Percentiles rank a stretch among this genome's conserved stretches.
Evolutionary conservation across 1,284 basidiomycete species (phyloP).

Genomic region (Ceratobasidium sp.): DNA sequence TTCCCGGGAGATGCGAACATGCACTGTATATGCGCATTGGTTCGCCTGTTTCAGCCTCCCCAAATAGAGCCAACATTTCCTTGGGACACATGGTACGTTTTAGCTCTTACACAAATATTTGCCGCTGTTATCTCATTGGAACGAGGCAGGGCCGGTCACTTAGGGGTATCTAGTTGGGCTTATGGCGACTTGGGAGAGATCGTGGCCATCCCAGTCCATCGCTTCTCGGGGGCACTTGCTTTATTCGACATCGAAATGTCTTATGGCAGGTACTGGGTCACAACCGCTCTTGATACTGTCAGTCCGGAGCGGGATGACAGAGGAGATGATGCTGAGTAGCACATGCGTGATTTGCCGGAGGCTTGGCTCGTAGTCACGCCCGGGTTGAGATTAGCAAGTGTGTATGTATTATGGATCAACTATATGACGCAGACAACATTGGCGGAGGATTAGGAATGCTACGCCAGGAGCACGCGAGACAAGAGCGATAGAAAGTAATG

Average conservation of each 20-base stretch:
- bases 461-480: no score
- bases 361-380: background rate
- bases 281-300: slow-evolving; percentile 1
- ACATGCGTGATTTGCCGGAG: background rate
- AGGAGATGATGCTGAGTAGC: background rate
- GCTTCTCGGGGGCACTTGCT: slow-evolving; percentile 18
- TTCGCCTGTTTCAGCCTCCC: background rate
- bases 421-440: no score
- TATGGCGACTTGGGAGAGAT: slow-evolving; percentile 1
- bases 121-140: background rate
- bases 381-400: no score
- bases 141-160: background rate
- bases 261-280: slow-evolving; percentile 16
- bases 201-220: background rate
- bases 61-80: background rate
- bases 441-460: no score
- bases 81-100: slow-evolving; percentile 22
- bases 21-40: background rate
- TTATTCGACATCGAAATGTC: slow-evolving; percentile 13
- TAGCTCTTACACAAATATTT: background rate
- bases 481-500: no score
- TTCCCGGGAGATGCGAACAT: background rate
- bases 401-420: no score
- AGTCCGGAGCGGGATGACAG: background rate
- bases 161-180: slow-evolving; percentile 22